Percentiles rank a stretch among this genome's conserved stretches.
phyloP scores from a whole-genome alignment of 768 basidiomycete genomes.

The Amylocystis lapponica region DNA sequence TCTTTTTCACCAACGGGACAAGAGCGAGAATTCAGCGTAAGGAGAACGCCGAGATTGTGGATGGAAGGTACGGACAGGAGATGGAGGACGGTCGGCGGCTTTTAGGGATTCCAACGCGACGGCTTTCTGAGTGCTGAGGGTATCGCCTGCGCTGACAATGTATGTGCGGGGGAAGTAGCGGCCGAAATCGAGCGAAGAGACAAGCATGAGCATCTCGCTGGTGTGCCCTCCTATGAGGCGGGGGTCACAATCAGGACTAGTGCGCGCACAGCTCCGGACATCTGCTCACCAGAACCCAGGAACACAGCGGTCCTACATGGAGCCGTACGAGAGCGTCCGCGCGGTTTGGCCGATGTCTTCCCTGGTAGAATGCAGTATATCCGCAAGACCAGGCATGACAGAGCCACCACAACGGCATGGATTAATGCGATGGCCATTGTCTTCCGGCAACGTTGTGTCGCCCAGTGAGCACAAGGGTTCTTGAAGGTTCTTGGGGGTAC shows the following conservation, averaged over 20 bases:
- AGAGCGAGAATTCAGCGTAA: not conserved
- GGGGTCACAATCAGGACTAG: not conserved
- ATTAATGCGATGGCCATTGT: too few species aligned
- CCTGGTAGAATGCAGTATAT: too few species aligned
- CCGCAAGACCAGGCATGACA: too few species aligned
- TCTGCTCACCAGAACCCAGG: constrained; percentile 77
- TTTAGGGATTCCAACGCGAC: constrained; percentile 50
- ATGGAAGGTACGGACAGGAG: constrained; percentile 12
- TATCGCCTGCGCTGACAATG: constrained; percentile 76
- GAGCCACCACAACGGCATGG: too few species aligned
- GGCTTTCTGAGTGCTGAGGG: constrained; percentile 70
- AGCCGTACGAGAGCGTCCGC: too few species aligned
- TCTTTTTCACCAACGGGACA: not conserved
- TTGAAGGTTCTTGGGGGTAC: too few species aligned
- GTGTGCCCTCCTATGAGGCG: constrained; percentile 83
- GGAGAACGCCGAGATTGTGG: constrained; percentile 3
- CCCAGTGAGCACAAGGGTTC: too few species aligned
- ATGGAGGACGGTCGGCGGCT: constrained; percentile 11
- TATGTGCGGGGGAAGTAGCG: constrained; percentile 79
- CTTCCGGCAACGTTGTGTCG: too few species aligned
- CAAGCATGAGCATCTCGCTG: constrained; percentile 70
- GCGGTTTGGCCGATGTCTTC: too few species aligned
- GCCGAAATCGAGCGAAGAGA: constrained; percentile 66
- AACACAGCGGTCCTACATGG: too few species aligned
- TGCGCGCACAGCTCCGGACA: not conserved